Base-by-base conservation (phyloP, 495 filamentous ascomycete genomes). In the Glonium stellatum region DNA sequence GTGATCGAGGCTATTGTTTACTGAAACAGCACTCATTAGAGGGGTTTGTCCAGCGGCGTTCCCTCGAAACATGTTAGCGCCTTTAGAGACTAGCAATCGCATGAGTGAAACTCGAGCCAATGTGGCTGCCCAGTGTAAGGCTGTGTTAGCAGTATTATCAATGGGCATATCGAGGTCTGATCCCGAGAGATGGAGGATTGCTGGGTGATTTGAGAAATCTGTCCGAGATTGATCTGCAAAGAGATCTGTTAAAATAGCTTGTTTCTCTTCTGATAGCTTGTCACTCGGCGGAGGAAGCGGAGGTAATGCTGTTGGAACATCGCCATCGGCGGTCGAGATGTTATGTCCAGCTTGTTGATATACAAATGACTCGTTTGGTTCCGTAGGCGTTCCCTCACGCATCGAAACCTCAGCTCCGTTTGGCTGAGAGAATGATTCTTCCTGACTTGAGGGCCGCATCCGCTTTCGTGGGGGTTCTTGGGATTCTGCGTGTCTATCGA, bases 111-210 rank as follows among this genome's bases (percentile, higher is more conserved):
- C 82, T 21, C 89, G 86, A n/a, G 88, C 89, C 49, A 97, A 79
- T 41, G 92, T 95, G 10, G 93, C 90, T n/a, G 92, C 93, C 93
- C 93, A 98, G 67, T 96, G 92, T 34, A 98, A 77, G 22, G 93
- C 89, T 56, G 88, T 96, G 70, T 96, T 91, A 22, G 84, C 84
- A 55, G 87, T 88, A 5, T 83, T 76, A 67, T 98, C 93, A 57
- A 98, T 84, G 9, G 95, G 92, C 31, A 89, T 82, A 67, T 98
- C 93, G 31, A 97, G 81, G 57, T 97, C 91, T 23, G 87, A 77
- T 0, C 87, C 82, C n/a, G 84, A 84, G 54, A 98, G 76, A 52
- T 87, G 83, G 6, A 80, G 73, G 19, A 89, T 78, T 0, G 84
- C 85, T 0, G 83, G 79, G 65, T 88, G 84, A 25, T 78, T 80